A percentile compares a stretch with the other conserved stretches of the same genome.
phyloP scores from a whole-genome alignment of 306 rosid genomes.

The Quercus suber region DNA sequence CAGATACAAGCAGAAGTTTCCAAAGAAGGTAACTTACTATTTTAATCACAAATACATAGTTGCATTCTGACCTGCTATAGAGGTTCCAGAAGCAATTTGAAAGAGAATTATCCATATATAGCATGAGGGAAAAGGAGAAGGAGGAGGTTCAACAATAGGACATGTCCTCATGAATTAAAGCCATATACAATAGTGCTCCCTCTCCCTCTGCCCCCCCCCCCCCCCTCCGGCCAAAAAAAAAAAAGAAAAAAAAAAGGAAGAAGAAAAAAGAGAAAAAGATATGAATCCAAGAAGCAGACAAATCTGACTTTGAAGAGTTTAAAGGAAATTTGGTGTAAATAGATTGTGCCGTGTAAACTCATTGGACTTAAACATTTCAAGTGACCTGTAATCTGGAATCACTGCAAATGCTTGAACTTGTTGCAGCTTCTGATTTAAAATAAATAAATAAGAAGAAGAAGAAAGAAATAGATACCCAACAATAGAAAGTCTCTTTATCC shows the following conservation, averaged over 20 bases:
- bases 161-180: no score
- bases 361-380: background rate
- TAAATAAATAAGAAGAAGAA: background rate
- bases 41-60: background rate
- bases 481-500: background rate
- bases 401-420: background rate
- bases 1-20: constrained; percentile 64
- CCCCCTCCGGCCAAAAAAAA: fast-evolving
- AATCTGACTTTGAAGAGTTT: no score
- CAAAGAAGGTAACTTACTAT: constrained; percentile 69
- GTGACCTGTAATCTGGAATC: background rate
- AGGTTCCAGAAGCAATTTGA: background rate
- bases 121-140: background rate
- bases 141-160: no score
- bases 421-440: background rate
- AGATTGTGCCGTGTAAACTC: background rate
- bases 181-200: no score
- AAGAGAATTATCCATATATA: background rate
- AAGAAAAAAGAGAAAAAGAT: no score
- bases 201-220: no score
- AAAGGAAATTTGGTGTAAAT: background rate
- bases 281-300: no score
- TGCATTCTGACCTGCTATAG: background rate
- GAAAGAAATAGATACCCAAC: background rate
- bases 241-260: no score